Conservation (phyloP, 2,329 filamentous ascomycete species). For the Phyllosticta citribraziliensis region DNA sequence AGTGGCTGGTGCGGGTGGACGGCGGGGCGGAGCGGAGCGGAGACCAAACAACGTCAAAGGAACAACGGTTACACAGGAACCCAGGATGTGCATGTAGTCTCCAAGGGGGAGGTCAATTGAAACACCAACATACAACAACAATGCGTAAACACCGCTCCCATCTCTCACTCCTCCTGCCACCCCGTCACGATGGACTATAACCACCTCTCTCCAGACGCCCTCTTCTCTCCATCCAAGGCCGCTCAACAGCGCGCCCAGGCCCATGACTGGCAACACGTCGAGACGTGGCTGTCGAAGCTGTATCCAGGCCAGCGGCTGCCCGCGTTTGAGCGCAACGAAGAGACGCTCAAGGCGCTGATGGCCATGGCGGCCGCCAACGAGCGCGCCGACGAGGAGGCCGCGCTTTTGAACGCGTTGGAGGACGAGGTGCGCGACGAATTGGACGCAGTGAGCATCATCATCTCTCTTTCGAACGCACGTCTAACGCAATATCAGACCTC, state of each 20-base stretch:
- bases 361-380: conserved; percentile 69
- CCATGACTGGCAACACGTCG: conserved; percentile 85
- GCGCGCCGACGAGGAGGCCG: conserved; percentile 60
- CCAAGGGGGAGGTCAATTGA: no score
- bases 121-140: no score
- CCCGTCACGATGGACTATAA: conserved; percentile 11
- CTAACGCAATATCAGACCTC: neutral
- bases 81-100: no score
- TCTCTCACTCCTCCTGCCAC: no score
- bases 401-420: conserved; percentile 48
- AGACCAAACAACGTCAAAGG: no score
- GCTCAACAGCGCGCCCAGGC: conserved; percentile 71
- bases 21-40: no score
- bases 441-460: conserved; percentile 21
- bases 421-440: conserved; percentile 30
- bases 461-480: neutral
- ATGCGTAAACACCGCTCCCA: no score
- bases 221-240: conserved; percentile 53
- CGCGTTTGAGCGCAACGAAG: conserved; percentile 74
- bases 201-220: conserved; percentile 31
- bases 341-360: conserved; percentile 68
- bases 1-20: no score
- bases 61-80: no score
- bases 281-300: conserved; percentile 62
- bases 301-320: conserved; percentile 60